Percentiles rank a stretch among this genome's conserved stretches.
Conservation (phyloP, 345 rosid species). For the Lepidium aucheri region DNA sequence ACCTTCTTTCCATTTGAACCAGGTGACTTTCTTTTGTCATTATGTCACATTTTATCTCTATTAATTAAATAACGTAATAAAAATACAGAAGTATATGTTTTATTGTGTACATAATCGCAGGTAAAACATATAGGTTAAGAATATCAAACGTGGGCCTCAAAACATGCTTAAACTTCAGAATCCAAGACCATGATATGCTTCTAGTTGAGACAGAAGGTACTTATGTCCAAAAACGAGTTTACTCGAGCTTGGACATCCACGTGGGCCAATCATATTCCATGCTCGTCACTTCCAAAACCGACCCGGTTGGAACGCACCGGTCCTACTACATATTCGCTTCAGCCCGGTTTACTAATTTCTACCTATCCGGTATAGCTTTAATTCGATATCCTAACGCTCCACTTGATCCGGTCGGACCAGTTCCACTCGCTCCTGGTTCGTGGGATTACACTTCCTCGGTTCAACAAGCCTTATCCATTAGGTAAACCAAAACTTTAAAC, state of each 20-base stretch:
- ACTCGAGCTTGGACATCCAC: constrained; percentile 18
- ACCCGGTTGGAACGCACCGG: not conserved
- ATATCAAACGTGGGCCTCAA: constrained; percentile 30
- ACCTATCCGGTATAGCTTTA: constrained; percentile 19
- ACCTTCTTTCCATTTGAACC: constrained; percentile 21
- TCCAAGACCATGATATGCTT: constrained; percentile 30
- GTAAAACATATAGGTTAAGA: constrained; percentile 28
- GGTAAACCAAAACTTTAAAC: not conserved
- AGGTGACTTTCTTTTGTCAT: not conserved
- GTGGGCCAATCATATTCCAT: constrained; percentile 31
- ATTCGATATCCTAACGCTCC: constrained; percentile 19
- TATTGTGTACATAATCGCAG: not conserved
- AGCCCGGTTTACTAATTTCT: constrained; percentile 13
- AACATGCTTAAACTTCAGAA: constrained; percentile 26
- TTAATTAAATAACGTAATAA: not conserved
- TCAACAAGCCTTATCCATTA: constrained; percentile 23
- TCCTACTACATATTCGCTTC: constrained; percentile 23
- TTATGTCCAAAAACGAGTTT: constrained; percentile 13
- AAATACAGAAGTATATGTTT: not conserved
- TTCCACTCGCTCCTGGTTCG: constrained; percentile 11
- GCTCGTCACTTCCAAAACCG: constrained; percentile 26
- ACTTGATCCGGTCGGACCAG: constrained; percentile 12
- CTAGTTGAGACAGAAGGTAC: constrained; percentile 29
- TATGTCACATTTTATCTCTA: not conserved
- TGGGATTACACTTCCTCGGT: constrained; percentile 20